phyloP scores from a whole-genome alignment of 306 rosid species.

The Lathyrus oleraceus region DNA sequence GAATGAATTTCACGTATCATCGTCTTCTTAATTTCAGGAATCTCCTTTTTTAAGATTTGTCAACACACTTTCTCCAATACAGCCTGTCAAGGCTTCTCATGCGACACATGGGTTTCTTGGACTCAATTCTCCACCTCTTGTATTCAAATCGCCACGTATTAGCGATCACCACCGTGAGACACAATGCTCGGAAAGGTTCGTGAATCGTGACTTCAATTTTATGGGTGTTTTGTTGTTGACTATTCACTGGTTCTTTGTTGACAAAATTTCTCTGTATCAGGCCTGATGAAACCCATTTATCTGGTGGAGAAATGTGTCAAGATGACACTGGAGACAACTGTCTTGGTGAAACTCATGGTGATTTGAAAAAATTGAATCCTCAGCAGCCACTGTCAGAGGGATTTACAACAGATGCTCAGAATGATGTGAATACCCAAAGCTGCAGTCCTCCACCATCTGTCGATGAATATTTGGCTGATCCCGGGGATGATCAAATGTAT shows the following conservation, averaged over 20 bases:
- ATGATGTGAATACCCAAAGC: conserved; percentile 31
- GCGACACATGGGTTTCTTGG: conserved; percentile 40
- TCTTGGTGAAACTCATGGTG: conserved; percentile 36
- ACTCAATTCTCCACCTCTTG: conserved; percentile 58
- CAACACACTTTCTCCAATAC: conserved; percentile 52
- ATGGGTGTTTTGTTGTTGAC: not conserved
- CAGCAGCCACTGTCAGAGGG: conserved; percentile 30
- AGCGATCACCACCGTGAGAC: conserved; percentile 40
- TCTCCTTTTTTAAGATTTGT: conserved; percentile 48
- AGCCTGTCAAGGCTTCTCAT: conserved; percentile 41
- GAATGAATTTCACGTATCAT: not conserved
- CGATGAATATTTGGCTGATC: conserved; percentile 61
- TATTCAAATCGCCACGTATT: conserved; percentile 57
- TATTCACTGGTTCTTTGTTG: conserved; percentile 11
- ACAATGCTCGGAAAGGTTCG: conserved; percentile 50
- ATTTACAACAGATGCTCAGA: conserved; percentile 30
- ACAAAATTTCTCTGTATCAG: conserved; percentile 37
- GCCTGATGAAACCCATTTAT: conserved; percentile 41
- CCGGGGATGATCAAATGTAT: conserved; percentile 43
- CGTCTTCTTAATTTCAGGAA: conserved; percentile 47
- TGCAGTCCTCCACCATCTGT: conserved; percentile 43
- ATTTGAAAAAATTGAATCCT: conserved; percentile 23
- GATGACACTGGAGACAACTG: conserved; percentile 34
- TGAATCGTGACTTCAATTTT: conserved; percentile 18
- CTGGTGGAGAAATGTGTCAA: conserved; percentile 33